Evolutionary conservation across 441 rosid genomes (phyloP).

Genomic region (Macaranga tanarius): DNA sequence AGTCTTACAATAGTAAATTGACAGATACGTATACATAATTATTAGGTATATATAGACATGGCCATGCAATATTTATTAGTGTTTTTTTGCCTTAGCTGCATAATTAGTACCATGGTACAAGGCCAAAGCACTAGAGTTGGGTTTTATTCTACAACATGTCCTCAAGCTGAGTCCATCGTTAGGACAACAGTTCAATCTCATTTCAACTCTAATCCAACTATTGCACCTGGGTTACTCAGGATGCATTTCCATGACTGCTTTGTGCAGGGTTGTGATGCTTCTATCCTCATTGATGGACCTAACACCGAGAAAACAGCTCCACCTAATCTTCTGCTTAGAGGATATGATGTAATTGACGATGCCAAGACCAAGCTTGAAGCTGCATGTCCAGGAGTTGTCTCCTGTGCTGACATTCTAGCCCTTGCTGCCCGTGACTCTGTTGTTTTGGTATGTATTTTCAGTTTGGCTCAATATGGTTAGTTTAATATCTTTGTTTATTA

Average conservation of each 20-base stretch:
- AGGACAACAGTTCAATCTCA: constrained; percentile 51
- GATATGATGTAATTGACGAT: constrained; percentile 67
- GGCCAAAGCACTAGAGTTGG: constrained; percentile 55
- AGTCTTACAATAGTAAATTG: not conserved
- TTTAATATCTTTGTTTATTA: no score
- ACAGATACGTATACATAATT: not conserved
- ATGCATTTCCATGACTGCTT: constrained; percentile 82
- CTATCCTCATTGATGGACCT: constrained; percentile 56
- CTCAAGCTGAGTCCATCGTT: constrained; percentile 51
- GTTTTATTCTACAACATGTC: constrained; percentile 54
- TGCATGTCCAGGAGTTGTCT: constrained; percentile 64
- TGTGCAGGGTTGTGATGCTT: constrained; percentile 70
- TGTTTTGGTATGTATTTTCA: constrained; percentile 38
- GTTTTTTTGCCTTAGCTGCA: constrained; percentile 12
- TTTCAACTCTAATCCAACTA: constrained; percentile 37
- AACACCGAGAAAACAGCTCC: constrained; percentile 50
- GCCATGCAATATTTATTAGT: not conserved
- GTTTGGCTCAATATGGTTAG: no score
- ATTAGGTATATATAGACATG: no score
- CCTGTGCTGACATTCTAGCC: constrained; percentile 77
- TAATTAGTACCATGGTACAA: constrained; percentile 22
- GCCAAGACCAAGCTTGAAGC: constrained; percentile 68
- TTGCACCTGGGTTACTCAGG: constrained; percentile 65
- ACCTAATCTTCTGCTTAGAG: constrained; percentile 46
- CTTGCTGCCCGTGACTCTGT: constrained; percentile 75